Evolutionary conservation across 495 filamentous ascomycete genomes (phyloP), one percentile per base, ranked within the genome.

Genomic region (Jackrogersella multiformis): DNA sequence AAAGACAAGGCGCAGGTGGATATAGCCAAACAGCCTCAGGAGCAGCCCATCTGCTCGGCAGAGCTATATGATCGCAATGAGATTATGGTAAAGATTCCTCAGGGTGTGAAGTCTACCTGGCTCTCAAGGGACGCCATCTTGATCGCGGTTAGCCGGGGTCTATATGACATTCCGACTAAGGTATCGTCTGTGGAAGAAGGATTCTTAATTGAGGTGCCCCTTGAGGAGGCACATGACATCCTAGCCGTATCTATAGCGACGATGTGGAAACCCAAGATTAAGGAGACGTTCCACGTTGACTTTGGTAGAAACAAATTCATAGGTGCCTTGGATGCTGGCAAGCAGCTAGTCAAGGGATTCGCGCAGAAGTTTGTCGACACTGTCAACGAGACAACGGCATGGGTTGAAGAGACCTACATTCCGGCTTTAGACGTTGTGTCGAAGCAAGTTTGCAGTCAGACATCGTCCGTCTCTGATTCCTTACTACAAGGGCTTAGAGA

Each of bases 201-300:
- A 1, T 75, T 84, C 52, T 23, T 81, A 21, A 75, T 82, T n/a
- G 76, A 79, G 49, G 70, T 84, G 32, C 58, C 61, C 16, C 51
- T 67, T 8, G 76, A 74, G 24, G 78, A 82, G 21, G 80, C 79
- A 13, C 60, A 82, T 23, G 81, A 78, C 28, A 64, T 76, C 23
- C 44, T 84, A 18, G 78, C 77, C 44, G 74, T 84, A 16, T 74
- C 77, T 0, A 79, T 84, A 35, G 74, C 77, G 42, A 82, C 79
- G 2, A 79, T 70, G 16, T 74, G 74, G 49, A 77, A 71, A 35
- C 81, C 81, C 16, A 80, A 74, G 64, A 74, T 82, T 49, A 80
- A 82, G 56, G 78, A 83, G 70, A 80, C 79, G 0, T 80, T 79
- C 49, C 71, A 74, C 21, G 64, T 83, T 5, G 71, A 82, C 56